Evolutionary conservation across 345 rosid genomes (phyloP), one percentile per base, ranked within the genome.

Genomic region (Eucalyptus decipiens): DNA sequence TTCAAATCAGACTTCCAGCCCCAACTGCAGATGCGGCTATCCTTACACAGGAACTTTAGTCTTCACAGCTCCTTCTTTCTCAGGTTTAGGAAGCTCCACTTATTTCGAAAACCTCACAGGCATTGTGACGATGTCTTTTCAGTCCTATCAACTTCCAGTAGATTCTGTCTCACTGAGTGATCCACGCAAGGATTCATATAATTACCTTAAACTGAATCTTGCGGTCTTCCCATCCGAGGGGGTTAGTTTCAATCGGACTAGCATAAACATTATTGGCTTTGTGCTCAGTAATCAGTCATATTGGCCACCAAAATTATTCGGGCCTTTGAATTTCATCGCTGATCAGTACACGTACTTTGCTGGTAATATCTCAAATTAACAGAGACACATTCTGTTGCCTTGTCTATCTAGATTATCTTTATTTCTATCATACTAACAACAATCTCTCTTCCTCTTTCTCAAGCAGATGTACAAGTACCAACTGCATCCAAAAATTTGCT

Each of bases 61-160:
- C 43, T 95, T 98, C 92, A 94, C 96, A 76, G 93, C 97, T 89
- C 92, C 95, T 92, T 89, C 94, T 19, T 97, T 97, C 93, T 96
- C 99, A 56, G 92, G 92, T 92, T 89, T 95, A 72, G 89, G 32
- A 89, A 94, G 94, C 90, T 4, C 28, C 11, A 88, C 93, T 58
- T 56, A 90, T 91, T 97, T 90, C 51, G 6, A 2, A 14, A 19
- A 6, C 23, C 98, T 98, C 3, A 88, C 93, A 90, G 17, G 83
- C 7, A 2, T 86, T 32, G 30, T 98, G 87, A 86, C 34, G 37
- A 8, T 11, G 11, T 88, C 88, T 87, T 93, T 92, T 87, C 90
- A 72, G 88, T 85, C 76, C 50, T 54, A 72, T 30, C 88, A 89
- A 48, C 94, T 96, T 89, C 97, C 95, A 2, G 96, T 98, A 88